Evolutionary conservation across 129 eudicot genomes (phyloP).

Genomic region (Solidago caesia): DNA sequence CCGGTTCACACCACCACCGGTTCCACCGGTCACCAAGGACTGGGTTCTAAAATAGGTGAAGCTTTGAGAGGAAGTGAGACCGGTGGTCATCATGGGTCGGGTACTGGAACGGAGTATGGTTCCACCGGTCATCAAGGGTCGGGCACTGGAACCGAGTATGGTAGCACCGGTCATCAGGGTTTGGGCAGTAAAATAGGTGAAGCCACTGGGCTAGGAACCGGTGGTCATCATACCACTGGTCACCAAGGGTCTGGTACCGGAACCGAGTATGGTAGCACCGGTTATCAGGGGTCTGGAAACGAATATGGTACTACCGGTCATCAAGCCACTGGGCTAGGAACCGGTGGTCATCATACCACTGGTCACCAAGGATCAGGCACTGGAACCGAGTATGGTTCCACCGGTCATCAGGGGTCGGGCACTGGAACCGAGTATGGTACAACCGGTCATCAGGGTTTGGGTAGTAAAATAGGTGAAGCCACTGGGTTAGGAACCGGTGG

Average conservation of each 20-base stretch:
- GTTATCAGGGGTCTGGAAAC: too few relatives aligned
- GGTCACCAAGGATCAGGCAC: constrained; percentile 19
- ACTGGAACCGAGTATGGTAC: neutral
- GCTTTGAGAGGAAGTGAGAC: neutral
- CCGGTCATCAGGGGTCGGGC: constrained; percentile 8
- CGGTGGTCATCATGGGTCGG: constrained; percentile 6
- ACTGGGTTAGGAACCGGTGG: neutral
- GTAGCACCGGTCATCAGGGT: neutral
- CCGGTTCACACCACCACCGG: constrained; percentile 43
- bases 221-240: neutral
- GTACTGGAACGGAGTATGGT: too few relatives aligned
- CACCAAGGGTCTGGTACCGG: constrained; percentile 9
- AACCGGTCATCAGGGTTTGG: constrained; percentile 15
- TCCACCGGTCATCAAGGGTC: too few relatives aligned
- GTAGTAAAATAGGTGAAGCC: neutral
- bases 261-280: too few relatives aligned
- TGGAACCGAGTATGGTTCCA: constrained; percentile 4
- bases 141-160: neutral
- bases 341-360: too few relatives aligned
- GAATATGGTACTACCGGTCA: neutral
- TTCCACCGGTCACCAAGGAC: constrained; percentile 19
- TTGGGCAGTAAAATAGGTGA: neutral
- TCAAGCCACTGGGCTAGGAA: neutral
- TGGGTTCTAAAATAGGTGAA: constrained; percentile 14
- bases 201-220: neutral